Base-by-base conservation (phyloP, 2,329 filamentous ascomycete genomes). In the Plenodomus tracheiphilus region DNA sequence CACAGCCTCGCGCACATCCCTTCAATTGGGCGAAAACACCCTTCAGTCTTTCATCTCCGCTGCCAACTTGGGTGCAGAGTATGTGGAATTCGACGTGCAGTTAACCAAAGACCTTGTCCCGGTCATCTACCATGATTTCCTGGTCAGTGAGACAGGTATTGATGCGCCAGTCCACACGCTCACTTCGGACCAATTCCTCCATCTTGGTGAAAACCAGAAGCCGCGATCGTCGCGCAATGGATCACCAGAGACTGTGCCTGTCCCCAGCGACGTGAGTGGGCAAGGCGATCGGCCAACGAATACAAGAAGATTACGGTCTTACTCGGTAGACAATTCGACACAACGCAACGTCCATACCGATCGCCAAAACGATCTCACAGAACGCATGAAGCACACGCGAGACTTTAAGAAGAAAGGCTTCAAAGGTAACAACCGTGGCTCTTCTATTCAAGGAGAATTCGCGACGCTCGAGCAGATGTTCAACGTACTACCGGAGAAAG, bases 71-170 rank as follows among this genome's bases (percentile, higher is more conserved):
- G 94, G 94, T 8, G 94, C 84, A 11, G 82, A 81, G 9, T 87
- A 87, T 61, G 84, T 87, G 30, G 85, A 87, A 61, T 84, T 88
- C 65, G 94, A 99, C 69, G 94, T 99, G 0, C 94, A 99, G 70
- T 79, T 99, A 34, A 99, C 94, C n/a, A 99, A 99, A 68, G 94
- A 99, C 68, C 91, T 95, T 64, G 91, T 99, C 1, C 94, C 94
- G 0, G 93, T 99, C 57, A 96, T 99, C 64, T 99, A 99, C 69
- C 94, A 99, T 69, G 94, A 99, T 72, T 99, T 99, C 66, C 80
- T 97, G 13, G 94, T 99, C 70, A 96, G 91, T 68, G 94, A 99
- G 74, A 97, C 94, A 0, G 94, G 95, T 9, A 94, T 97, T 45
- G 94, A 99, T 67, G 94, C 94, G 0, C 94, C 94, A 0, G 93